phyloP scores from a whole-genome alignment of 768 basidiomycete genomes.

The Leucosporidium scottii region DNA sequence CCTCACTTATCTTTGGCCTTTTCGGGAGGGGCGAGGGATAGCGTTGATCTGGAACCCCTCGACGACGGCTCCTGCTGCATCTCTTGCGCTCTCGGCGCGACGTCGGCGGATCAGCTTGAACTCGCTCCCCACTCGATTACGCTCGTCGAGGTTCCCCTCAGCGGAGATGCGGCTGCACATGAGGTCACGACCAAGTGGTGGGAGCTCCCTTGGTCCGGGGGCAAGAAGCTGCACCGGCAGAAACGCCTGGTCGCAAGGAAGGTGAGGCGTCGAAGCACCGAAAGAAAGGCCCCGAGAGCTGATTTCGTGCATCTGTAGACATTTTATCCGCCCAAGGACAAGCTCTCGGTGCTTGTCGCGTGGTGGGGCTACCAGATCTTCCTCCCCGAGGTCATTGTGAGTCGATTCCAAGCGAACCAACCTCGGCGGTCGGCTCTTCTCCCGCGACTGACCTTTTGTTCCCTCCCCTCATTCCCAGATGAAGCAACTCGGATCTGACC shows the following conservation, averaged over 20 bases:
- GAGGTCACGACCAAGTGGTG: conserved; percentile 8
- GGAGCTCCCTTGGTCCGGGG: conserved; percentile 1
- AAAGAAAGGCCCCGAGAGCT: no score
- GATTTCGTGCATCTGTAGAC: neutral
- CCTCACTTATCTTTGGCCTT: no score
- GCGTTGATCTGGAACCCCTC: no score
- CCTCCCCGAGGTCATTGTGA: conserved; percentile 10
- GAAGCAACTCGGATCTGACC: conserved; percentile 2
- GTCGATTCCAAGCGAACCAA: neutral
- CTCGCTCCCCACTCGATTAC: conserved; percentile 1
- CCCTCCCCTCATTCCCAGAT: neutral
- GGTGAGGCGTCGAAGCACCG: neutral
- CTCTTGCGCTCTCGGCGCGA: conserved; percentile 2
- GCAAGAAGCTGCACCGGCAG: neutral
- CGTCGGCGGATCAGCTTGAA: neutral
- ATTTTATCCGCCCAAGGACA: conserved; percentile 9
- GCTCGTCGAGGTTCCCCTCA: neutral
- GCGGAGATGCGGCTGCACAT: no score
- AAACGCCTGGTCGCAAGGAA: conserved; percentile 7
- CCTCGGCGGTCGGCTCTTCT: neutral
- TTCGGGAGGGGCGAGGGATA: no score
- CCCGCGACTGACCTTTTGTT: neutral
- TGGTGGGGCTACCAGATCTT: conserved; percentile 24
- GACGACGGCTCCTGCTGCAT: conserved; percentile 15
- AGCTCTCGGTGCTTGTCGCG: neutral